Base-by-base conservation (phyloP, 148 eudicot species). In the Simmondsia chinensis region DNA sequence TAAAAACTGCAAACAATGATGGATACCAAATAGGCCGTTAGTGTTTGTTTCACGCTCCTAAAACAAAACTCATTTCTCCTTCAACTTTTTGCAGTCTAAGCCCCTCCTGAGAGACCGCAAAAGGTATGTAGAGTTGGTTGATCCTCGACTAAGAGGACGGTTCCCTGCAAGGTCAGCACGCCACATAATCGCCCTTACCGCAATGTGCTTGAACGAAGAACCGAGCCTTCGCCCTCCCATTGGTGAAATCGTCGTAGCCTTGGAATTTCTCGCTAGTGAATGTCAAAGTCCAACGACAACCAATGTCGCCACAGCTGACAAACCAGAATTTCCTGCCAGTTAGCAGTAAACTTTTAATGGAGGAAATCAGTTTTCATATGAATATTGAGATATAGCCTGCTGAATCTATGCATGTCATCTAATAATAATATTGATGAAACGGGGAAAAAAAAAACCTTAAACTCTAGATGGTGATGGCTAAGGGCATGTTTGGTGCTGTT, bases 181-280 rank as follows among this genome's bases (percentile, higher is more conserved):
- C 33, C 87, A 82, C 31, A 17, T 77, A 11, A 56, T 78, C 30
- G 75, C 73, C 40, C 43, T 86, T 10, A 58, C 80, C 17, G 47
- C 69, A 35, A 73, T 77, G 93, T 82, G 91, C 56, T 70, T 87
- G 40, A 75, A 72, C 20, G 87, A 82, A 7, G 64, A 71, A 19
- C 75, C 87, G 40, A 59, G 21, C 31, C 25, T 47, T 11, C 74
- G 96, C 6, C 96, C 96, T 32, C 54, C 52, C 9, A 71, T 76
- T 21, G 61, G 63, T 46, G 87, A 87, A 41, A 69, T 87, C 29
- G 81, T 79, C 18, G 57, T 33, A 26, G 96, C 96, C 16, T 79
- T 87, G 3, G 77, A 87, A 42, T 91, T 56, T 71, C 46, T 91
- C 36, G 80, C 61, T 18, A 33, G 68, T 24, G 88, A 82, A 55